Conservation (phyloP, 176 grass and related monocot genomes). For the Bromus sterilis region DNA sequence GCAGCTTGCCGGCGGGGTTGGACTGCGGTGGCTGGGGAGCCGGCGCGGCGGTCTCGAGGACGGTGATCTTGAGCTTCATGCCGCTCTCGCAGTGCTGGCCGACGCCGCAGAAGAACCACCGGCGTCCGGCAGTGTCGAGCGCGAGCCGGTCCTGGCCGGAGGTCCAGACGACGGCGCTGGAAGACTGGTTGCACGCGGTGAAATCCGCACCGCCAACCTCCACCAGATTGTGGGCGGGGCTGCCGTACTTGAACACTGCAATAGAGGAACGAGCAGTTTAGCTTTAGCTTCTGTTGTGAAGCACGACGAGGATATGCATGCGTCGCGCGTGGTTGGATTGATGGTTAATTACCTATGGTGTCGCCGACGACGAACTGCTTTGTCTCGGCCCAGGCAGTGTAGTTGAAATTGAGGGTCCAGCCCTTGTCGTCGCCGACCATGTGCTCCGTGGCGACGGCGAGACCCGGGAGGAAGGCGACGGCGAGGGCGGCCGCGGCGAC, state of each 20-base stretch:
- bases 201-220: constrained; percentile 23
- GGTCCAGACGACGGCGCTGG: not conserved
- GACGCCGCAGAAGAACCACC: constrained; percentile 37
- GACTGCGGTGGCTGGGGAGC: not conserved
- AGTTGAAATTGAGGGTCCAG: constrained; percentile 25
- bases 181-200: not conserved
- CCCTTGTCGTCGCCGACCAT: constrained; percentile 31
- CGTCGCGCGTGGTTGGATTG: not conserved
- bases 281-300: too few relatives aligned
- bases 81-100: not conserved
- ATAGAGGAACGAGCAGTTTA: not conserved
- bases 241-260: constrained; percentile 43
- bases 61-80: constrained; percentile 37
- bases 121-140: constrained; percentile 1
- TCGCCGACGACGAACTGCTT: constrained; percentile 52
- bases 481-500: not conserved
- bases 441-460: constrained; percentile 19
- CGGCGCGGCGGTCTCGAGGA: not conserved
- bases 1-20: constrained; percentile 11
- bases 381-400: constrained; percentile 22
- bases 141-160: constrained; percentile 14
- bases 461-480: not conserved
- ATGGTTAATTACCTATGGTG: constrained; percentile 25
- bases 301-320: too few relatives aligned
- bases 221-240: constrained; percentile 3